Percentiles rank a stretch among this genome's conserved stretches.
Conservation (phyloP, 2,329 filamentous ascomycete species). For the Stromatinia cepivora region DNA sequence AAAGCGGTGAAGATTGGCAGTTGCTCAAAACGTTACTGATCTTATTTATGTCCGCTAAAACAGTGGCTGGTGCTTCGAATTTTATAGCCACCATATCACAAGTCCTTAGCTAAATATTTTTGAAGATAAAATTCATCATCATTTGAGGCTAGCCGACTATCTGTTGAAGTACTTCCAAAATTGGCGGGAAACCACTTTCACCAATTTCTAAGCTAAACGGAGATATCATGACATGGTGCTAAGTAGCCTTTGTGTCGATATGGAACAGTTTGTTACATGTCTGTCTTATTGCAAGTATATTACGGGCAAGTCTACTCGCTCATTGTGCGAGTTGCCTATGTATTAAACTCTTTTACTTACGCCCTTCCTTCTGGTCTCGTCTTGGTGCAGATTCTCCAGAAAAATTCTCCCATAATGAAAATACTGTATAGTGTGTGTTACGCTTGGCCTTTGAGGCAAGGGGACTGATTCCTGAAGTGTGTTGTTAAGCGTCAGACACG, state of each 20-base stretch:
- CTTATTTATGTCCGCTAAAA: too few species aligned
- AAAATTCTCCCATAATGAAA: too few species aligned
- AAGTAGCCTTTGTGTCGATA: conserved; percentile 2
- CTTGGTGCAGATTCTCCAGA: neutral
- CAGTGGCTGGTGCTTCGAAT: neutral
- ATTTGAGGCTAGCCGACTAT: neutral
- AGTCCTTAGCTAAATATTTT: too few species aligned
- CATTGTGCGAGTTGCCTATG: too few species aligned
- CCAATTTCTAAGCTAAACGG: too few species aligned
- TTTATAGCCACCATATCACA: neutral
- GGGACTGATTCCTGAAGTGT: neutral
- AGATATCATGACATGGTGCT: neutral
- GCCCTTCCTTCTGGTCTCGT: neutral
- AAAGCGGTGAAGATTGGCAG: conserved; percentile 10
- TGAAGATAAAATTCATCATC: neutral
- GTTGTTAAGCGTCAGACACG: neutral
- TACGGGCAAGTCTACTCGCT: neutral
- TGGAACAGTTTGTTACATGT: neutral
- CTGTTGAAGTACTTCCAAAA: too few species aligned
- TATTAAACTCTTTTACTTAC: neutral
- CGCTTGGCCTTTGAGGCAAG: neutral
- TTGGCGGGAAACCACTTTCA: too few species aligned
- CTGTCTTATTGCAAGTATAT: neutral
- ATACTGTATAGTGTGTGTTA: neutral
- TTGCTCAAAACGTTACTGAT: neutral